A percentile compares a stretch with the other conserved stretches of the same genome.
These are phyloP conservation scores for Cryptococcus hybrid DNA, from an alignment of 1,284 basidiomycete genomes.

Conservation along the genomic window DNA sequence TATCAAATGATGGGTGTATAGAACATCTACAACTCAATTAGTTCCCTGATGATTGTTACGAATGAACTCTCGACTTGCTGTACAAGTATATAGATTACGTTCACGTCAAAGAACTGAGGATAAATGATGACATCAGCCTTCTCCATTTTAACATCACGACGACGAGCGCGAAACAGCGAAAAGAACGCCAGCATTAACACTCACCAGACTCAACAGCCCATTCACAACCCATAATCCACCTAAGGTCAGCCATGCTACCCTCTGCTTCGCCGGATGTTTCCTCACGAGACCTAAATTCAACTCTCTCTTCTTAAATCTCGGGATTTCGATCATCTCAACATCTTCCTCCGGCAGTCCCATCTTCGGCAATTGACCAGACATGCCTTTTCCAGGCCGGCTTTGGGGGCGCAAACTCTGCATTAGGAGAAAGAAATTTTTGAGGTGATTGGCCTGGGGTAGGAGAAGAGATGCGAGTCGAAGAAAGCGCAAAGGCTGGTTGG, in stretches of 20 bases:
- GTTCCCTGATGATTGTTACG: neutral
- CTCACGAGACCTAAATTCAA: conserved; percentile 36
- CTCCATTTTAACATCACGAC: neutral
- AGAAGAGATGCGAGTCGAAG: conserved; percentile 7
- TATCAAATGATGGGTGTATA: conserved; percentile 15
- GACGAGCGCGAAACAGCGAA: no score
- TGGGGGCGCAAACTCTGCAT: neutral
- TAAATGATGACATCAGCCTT: no score
- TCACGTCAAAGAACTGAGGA: conserved; percentile 40
- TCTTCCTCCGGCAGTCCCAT: conserved; percentile 6
- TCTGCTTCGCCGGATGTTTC: conserved; percentile 11
- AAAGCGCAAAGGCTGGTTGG: conserved; percentile 9
- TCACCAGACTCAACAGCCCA: conserved; percentile 27
- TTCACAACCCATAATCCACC: conserved; percentile 24
- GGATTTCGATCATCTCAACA: conserved; percentile 35
- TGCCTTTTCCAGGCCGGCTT: neutral
- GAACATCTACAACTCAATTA: conserved; percentile 19
- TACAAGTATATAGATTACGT: conserved; percentile 33
- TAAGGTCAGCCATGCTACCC: conserved; percentile 23
- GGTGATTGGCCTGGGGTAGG: conserved; percentile 8
- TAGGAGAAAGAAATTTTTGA: neutral
- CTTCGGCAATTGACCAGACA: neutral
- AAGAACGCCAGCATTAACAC: neutral
- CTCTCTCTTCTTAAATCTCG: conserved; percentile 38
- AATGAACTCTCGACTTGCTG: conserved; percentile 18